These are phyloP conservation scores for Clavaria fumosa DNA, from an alignment of 768 basidiomycete species.

Conservation along the genomic window DNA sequence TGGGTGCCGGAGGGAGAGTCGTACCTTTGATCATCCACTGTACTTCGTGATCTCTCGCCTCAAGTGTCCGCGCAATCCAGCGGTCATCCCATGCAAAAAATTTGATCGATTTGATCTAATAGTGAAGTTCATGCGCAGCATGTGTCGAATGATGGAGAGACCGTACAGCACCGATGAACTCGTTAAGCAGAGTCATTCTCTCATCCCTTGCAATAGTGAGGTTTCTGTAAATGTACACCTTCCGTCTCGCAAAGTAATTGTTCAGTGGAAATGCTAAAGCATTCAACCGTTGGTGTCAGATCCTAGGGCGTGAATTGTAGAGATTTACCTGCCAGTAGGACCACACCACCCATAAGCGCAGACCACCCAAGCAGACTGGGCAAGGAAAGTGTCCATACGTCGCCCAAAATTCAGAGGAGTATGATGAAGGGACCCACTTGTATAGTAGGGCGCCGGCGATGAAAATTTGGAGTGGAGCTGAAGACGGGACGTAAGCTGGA, in stretches of 20 bases:
- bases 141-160: neutral
- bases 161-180: constrained; percentile 52
- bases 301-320: too few relatives aligned
- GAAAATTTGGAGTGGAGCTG: constrained; percentile 63
- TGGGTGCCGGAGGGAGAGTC: neutral
- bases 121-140: neutral
- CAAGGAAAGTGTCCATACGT: too few relatives aligned
- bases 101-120: constrained; percentile 59
- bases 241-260: constrained; percentile 42
- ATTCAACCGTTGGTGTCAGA: too few relatives aligned
- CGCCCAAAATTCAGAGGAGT: too few relatives aligned
- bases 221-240: constrained; percentile 45
- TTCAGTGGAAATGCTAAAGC: constrained; percentile 69
- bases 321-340: too few relatives aligned
- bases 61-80: constrained; percentile 53
- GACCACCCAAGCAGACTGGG: constrained; percentile 48
- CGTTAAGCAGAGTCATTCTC: constrained; percentile 63
- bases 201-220: constrained; percentile 49
- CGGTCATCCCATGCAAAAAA: constrained; percentile 73
- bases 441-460: constrained; percentile 65
- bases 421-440: constrained; percentile 34
- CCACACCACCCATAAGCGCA: constrained; percentile 72
- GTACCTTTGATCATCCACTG: constrained; percentile 61
- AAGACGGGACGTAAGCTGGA: neutral
- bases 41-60: constrained; percentile 55